Evolutionary conservation across 768 basidiomycete species (phyloP).

Genomic region (Lepiota subincarnata): DNA sequence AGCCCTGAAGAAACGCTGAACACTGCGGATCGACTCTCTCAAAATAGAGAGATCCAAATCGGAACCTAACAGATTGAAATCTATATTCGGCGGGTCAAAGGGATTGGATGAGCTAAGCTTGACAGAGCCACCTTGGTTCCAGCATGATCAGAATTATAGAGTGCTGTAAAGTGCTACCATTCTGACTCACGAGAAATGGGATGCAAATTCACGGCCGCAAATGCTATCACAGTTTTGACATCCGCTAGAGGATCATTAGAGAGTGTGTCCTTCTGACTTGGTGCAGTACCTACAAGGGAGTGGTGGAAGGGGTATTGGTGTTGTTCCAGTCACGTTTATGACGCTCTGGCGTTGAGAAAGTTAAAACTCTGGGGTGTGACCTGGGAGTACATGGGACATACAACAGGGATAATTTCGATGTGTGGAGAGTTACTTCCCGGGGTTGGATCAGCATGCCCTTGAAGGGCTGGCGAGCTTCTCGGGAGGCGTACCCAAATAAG

Average conservation of each 20-base stretch:
- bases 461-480: conserved; percentile 7
- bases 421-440: conserved; percentile 8
- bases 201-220: too few relatives aligned
- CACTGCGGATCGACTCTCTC: conserved; percentile 18
- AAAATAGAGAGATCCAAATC: too few relatives aligned
- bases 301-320: too few relatives aligned
- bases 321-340: too few relatives aligned
- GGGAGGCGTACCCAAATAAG: conserved; percentile 12
- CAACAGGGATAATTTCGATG: conserved; percentile 25
- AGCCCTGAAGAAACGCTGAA: conserved; percentile 18
- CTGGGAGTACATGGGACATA: conserved; percentile 13
- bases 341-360: too few relatives aligned
- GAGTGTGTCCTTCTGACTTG: too few relatives aligned
- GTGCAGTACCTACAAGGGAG: too few relatives aligned
- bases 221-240: too few relatives aligned
- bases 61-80: conserved; percentile 34
- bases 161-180: too few relatives aligned
- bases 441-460: conserved; percentile 14
- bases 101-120: conserved; percentile 4
- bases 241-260: too few relatives aligned
- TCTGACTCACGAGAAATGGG: too few relatives aligned
- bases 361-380: conserved; percentile 15
- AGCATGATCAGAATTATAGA: too few relatives aligned
- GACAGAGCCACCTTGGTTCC: conserved; percentile 1
- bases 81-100: conserved; percentile 30